A percentile compares a stretch with the other conserved stretches of the same genome.
Evolutionary conservation across 352 stramenopile species (phyloP).

Genomic region (Pelagophyceae sp.): DNA sequence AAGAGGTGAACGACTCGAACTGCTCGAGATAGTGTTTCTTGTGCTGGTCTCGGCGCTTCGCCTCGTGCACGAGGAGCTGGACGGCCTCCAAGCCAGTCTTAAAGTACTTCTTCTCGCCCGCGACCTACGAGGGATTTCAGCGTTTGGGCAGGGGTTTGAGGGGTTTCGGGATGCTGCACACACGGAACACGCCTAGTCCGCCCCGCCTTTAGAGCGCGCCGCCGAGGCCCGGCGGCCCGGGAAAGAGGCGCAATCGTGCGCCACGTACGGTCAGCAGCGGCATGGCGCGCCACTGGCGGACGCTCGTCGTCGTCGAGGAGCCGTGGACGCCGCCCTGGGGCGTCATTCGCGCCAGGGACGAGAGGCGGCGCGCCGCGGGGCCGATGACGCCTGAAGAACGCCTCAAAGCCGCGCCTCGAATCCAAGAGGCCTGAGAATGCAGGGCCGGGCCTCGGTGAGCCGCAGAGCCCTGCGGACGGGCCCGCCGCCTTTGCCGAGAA

Average conservation of each 20-base stretch:
- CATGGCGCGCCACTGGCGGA: conserved; percentile 7
- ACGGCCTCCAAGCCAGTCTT: conserved; percentile 87
- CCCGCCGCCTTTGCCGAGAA: too few relatives aligned
- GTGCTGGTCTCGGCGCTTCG: conserved; percentile 50
- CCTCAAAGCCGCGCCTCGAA: too few relatives aligned
- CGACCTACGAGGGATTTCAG: conserved; percentile 40
- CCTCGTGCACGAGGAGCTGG: conserved; percentile 74
- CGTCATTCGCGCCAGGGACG: conserved; percentile 1
- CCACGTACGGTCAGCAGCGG: neutral
- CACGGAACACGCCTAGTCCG: too few relatives aligned
- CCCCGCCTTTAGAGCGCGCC: too few relatives aligned
- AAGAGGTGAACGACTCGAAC: conserved; percentile 46
- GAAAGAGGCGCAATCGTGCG: neutral
- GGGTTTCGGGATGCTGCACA: too few relatives aligned
- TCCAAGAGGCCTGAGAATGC: too few relatives aligned
- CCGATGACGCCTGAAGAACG: too few relatives aligned
- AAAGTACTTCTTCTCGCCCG: conserved; percentile 83
- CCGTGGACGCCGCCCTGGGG: conserved; percentile 13
- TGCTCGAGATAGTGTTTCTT: conserved; percentile 55
- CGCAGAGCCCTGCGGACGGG: too few relatives aligned
- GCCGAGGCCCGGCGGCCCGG: too few relatives aligned
- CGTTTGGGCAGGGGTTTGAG: too few relatives aligned
- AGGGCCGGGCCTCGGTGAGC: too few relatives aligned
- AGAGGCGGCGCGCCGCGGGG: too few relatives aligned
- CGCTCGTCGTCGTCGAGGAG: neutral